Conservation (phyloP, 208 protist genomes). For the Strigomonas culicis region DNA sequence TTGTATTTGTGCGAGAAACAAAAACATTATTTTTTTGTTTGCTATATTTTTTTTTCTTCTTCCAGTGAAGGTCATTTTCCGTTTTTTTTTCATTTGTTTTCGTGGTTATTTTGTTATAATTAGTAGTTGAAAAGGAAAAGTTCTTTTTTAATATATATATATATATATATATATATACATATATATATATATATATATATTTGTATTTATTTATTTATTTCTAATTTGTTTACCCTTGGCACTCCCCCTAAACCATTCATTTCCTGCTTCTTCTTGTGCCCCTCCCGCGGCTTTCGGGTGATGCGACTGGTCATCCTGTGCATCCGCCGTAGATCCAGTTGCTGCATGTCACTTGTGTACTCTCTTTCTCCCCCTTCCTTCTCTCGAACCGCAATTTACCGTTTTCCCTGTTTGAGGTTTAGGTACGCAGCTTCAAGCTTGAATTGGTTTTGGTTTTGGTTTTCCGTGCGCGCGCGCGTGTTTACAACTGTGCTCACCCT, state of each 20-base stretch:
- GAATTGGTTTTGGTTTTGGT: background rate
- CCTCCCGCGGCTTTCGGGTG: no score
- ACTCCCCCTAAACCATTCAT: background rate
- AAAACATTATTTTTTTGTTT: slow-evolving; percentile 9
- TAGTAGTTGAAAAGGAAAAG: background rate
- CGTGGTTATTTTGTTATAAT: slow-evolving; percentile 8
- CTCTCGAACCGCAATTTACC: no score
- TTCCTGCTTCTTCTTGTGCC: no score
- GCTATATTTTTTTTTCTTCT: slow-evolving; percentile 5
- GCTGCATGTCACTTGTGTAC: no score
- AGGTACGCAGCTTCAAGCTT: no score
- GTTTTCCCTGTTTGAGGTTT: no score
- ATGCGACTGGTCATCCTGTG: no score
- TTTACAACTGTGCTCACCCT: background rate
- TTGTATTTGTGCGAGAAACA: slow-evolving; percentile 9
- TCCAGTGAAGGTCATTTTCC: background rate
- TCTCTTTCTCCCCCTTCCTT: no score
- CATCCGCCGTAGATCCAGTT: no score
- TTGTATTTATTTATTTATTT: background rate
- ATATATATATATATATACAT: background rate
- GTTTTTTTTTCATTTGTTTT: slow-evolving; percentile 5
- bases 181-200: background rate
- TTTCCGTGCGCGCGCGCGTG: background rate
- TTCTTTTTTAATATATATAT: background rate
- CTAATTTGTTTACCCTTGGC: background rate